Base-by-base conservation (phyloP, 257 asterid species). In the Nicotiana attenuata region DNA sequence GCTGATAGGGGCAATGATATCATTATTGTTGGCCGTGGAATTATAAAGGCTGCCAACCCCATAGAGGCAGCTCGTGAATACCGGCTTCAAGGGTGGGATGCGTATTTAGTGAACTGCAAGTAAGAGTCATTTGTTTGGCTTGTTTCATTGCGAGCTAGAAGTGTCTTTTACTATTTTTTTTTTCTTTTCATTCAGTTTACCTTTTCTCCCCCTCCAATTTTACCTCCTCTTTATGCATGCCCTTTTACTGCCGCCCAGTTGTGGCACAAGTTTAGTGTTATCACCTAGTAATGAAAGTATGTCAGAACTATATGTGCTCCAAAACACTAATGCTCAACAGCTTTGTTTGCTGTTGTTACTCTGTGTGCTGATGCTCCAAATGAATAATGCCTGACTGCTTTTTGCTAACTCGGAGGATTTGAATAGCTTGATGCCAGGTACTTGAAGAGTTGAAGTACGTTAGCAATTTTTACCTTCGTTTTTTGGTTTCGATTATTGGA, bases 1-100 rank as follows among this genome's bases (percentile, higher is more conserved):
- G 85, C 90, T 17, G 98, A 92, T 24, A 87, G 99, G 87, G 97
- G 97, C 56, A 94, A 97, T 20, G 97, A 96, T 82, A 88, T 94
- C 65, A 94, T 94, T n/a, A 94, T 96, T 2, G 99, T 96, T 60
- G 99, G 99, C 14, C 99, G 98, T 76, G 99, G 99, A 82, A 92
- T 96, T 50, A 94, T 96, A 20, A 94, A 92, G 86, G 97, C 99
- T 0, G 87, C 91, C 63, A 82, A 92, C 82, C 98, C 98, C 5
- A 92, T 91, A 3, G 97, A 91, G 87, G 93, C 91, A 63, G 99
- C 99, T 53, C 89, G 91, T 77, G 95, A 92, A 65, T 96, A 96
- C 85, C 88, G 97, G 85, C 90, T 90, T 64, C 97, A 92, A 89
- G 99, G 98, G 79, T 96, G 98, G 99, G 90, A 94, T 77, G 97